Conservation (phyloP, 768 basidiomycete species). For the Russula compacta region DNA sequence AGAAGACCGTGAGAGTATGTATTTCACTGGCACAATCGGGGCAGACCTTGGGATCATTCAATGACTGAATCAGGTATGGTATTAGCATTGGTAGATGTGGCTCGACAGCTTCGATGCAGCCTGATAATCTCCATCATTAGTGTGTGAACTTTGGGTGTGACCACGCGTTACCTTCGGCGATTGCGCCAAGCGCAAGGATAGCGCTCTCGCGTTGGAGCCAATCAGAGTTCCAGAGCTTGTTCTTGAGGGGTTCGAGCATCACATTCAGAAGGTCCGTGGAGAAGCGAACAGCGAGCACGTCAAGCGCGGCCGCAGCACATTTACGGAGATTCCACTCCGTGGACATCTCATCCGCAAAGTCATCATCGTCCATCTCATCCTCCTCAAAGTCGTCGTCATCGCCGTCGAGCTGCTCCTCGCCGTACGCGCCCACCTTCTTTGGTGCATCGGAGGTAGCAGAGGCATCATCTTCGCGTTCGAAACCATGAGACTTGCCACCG, state of each 20-base stretch:
- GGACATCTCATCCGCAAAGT: constrained; percentile 93
- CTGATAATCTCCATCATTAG: constrained; percentile 32
- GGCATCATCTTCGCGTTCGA: constrained; percentile 54
- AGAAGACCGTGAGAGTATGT: constrained; percentile 4
- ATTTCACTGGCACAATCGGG: neutral
- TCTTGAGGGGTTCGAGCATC: constrained; percentile 81
- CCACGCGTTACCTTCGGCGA: constrained; percentile 79
- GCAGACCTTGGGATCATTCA: constrained; percentile 84
- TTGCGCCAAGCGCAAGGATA: constrained; percentile 91
- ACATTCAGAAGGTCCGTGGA: constrained; percentile 83
- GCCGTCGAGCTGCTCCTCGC: constrained; percentile 71
- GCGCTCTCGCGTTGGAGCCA: constrained; percentile 96
- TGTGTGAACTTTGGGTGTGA: neutral
- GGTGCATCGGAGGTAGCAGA: constrained; percentile 23
- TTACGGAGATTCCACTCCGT: constrained; percentile 99
- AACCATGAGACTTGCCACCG: constrained; percentile 72
- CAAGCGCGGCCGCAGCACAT: constrained; percentile 94
- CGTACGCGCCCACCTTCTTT: constrained; percentile 51
- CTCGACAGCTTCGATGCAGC: constrained; percentile 93
- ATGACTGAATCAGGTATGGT: constrained; percentile 83
- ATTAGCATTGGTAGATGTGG: constrained; percentile 90
- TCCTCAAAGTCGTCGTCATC: constrained; percentile 73
- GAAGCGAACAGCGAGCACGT: constrained; percentile 92
- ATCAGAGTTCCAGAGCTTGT: constrained; percentile 84
- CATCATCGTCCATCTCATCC: constrained; percentile 78